Conservation (phyloP, 164 flowering plant species). For the Nelumbo lutea region DNA sequence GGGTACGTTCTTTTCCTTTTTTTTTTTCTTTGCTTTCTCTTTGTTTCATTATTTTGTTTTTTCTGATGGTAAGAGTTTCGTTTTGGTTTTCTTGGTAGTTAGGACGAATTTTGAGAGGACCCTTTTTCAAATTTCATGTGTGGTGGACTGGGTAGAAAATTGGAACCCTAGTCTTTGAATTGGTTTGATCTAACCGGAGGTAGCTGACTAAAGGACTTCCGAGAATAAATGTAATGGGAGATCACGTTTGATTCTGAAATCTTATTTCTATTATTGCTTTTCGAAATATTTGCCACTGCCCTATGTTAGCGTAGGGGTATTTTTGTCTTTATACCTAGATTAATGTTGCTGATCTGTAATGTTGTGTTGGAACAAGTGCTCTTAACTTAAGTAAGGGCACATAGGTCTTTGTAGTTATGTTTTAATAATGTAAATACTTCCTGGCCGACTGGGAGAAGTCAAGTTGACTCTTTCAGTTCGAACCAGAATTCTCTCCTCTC, state of each 20-base stretch:
- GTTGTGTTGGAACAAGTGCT: too few relatives aligned
- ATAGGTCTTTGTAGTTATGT: too few relatives aligned
- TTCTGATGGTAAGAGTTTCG: background rate
- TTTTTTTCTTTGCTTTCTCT: background rate
- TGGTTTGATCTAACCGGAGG: background rate
- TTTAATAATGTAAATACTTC: too few relatives aligned
- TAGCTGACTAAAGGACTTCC: background rate
- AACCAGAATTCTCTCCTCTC: too few relatives aligned
- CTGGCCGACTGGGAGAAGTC: too few relatives aligned
- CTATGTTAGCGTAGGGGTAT: too few relatives aligned
- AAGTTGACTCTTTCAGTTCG: too few relatives aligned
- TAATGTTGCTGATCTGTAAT: too few relatives aligned
- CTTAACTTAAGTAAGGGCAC: too few relatives aligned
- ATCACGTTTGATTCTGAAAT: background rate
- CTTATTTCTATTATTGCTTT: background rate
- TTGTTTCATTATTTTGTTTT: background rate
- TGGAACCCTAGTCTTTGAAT: slow-evolving; percentile 1
- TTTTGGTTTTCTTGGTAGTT: background rate
- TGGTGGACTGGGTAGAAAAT: too few relatives aligned
- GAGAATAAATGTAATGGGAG: background rate
- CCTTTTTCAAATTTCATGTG: background rate
- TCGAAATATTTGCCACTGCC: background rate
- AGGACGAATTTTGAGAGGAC: slow-evolving; percentile 1
- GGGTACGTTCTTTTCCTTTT: slow-evolving; percentile 5
- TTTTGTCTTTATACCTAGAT: too few relatives aligned